Conservation (phyloP, 768 basidiomycete genomes). For the Cubamyces lactineus region DNA sequence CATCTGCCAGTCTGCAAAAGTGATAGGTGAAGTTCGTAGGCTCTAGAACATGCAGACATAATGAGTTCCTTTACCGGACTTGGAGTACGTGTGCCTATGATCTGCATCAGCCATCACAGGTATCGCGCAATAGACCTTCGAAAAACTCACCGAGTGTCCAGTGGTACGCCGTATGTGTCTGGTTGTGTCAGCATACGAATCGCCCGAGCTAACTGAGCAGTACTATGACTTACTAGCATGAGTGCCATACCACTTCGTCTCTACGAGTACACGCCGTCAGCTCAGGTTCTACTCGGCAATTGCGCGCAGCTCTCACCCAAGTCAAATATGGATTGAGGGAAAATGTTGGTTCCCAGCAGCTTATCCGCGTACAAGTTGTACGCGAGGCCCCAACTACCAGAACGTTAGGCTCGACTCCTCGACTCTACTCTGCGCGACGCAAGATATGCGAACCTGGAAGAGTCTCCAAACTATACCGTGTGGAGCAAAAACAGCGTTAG, state of each 20-base stretch:
- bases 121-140: background rate
- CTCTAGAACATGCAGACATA: no score
- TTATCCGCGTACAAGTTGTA: slow-evolving; percentile 49
- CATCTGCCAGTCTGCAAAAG: slow-evolving; percentile 41
- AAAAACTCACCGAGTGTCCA: slow-evolving; percentile 37
- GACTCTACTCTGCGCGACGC: no score
- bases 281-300: background rate
- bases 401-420: background rate
- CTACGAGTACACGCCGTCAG: slow-evolving; percentile 19
- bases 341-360: slow-evolving; percentile 40
- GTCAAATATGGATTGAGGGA: slow-evolving; percentile 39
- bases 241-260: slow-evolving; percentile 40
- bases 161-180: slow-evolving; percentile 39
- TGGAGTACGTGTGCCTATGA: slow-evolving; percentile 40
- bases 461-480: slow-evolving; percentile 58
- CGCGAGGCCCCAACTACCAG: slow-evolving; percentile 34
- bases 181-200: background rate
- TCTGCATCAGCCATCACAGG: background rate
- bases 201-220: no score
- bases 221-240: slow-evolving; percentile 30
- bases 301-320: slow-evolving; percentile 32
- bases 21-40: background rate
- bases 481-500: background rate
- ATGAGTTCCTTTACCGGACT: slow-evolving; percentile 33
- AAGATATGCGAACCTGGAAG: slow-evolving; percentile 40